Percentiles rank a stretch among this genome's conserved stretches.
Evolutionary conservation across 73 alveolate species (phyloP).

Genomic region (Stentor roeselii): DNA sequence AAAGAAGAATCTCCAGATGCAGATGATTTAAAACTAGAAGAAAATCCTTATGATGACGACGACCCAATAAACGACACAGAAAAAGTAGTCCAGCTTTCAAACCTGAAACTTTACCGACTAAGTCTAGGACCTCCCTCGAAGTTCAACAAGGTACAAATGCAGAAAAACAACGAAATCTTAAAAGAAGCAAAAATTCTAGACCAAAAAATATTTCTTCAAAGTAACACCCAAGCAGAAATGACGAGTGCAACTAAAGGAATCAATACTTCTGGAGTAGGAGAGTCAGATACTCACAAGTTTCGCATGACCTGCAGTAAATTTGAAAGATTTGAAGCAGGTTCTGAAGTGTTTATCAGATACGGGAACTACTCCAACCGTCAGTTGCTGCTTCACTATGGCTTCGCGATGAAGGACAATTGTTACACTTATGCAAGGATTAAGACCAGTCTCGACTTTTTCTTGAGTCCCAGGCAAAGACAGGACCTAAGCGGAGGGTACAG

Average conservation of each 20-base stretch:
- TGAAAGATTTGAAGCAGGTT: constrained; percentile 21
- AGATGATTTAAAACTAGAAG: background rate
- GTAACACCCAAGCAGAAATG: constrained; percentile 1
- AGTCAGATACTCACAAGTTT: background rate
- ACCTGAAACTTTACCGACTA: background rate
- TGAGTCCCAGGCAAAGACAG: background rate
- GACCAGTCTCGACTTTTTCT: background rate
- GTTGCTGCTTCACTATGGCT: background rate
- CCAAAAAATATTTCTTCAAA: background rate
- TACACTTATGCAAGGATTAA: constrained; percentile 14
- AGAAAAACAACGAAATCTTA: background rate
- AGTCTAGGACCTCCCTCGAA: background rate
- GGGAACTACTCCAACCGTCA: constrained; percentile 9
- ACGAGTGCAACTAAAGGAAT: background rate
- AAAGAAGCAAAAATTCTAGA: background rate
- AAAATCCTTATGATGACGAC: constrained; percentile 3
- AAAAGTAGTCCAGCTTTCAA: background rate
- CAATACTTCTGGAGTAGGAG: background rate
- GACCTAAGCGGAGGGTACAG: background rate
- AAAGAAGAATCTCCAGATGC: background rate
- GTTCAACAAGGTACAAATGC: background rate
- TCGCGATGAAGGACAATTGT: background rate
- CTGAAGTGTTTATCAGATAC: constrained; percentile 5
- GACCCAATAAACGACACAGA: background rate
- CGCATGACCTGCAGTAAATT: background rate